phyloP scores from a whole-genome alignment of 2,329 filamentous ascomycete species.

The Anthostomella pinea region DNA sequence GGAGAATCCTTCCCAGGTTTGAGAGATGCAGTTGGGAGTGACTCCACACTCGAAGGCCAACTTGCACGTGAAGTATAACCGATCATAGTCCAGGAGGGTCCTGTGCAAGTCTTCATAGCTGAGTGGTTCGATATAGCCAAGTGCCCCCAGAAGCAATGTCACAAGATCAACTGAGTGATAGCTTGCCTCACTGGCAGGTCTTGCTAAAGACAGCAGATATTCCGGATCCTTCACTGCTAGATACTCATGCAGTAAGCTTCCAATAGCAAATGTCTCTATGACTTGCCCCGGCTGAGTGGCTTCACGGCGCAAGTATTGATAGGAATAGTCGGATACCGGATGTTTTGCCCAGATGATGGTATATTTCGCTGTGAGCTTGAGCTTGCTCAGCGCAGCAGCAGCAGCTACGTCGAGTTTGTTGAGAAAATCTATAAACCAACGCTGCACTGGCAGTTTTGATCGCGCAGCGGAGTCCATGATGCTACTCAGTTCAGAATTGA shows the following conservation, averaged over 20 bases:
- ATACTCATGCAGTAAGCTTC: neutral
- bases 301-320: neutral
- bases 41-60: slow-evolving; percentile 3
- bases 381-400: neutral
- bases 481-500: neutral
- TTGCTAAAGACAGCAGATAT: neutral
- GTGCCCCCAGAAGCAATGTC: neutral
- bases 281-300: neutral
- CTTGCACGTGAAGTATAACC: slow-evolving; percentile 6
- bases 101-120: too few relatives aligned
- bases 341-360: neutral
- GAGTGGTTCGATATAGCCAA: too few relatives aligned
- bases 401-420: neutral
- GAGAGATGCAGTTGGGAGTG: slow-evolving; percentile 4
- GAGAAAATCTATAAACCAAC: neutral
- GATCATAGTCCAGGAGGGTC: slow-evolving; percentile 2
- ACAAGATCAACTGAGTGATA: slow-evolving; percentile 1
- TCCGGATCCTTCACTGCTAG: neutral
- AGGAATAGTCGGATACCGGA: too few relatives aligned
- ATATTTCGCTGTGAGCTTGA: neutral
- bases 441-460: neutral
- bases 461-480: slow-evolving; percentile 1
- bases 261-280: neutral
- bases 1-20: neutral
- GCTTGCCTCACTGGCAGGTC: too few relatives aligned